Percentiles rank a stretch among this genome's conserved stretches.
Conservation (phyloP, 192 early-diverging fungal species). For the Coemansia sp. region DNA sequence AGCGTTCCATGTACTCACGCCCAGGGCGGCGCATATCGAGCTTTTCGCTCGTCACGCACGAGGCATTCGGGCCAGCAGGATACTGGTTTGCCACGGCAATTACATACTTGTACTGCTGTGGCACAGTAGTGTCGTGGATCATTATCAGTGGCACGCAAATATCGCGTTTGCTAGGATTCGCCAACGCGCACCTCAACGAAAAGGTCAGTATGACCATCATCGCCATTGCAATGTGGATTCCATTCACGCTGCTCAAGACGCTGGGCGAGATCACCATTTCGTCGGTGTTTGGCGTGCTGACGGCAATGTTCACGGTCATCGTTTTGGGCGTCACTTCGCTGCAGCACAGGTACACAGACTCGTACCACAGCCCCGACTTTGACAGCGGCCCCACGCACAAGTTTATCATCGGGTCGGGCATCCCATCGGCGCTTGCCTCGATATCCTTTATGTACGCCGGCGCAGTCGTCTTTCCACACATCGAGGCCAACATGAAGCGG, state of each 20-base stretch:
- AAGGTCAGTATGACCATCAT: conserved; percentile 68
- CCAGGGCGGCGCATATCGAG: conserved; percentile 58
- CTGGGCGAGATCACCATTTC: conserved; percentile 77
- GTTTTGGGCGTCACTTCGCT: conserved; percentile 38
- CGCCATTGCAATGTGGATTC: conserved; percentile 64
- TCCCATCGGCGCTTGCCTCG: conserved; percentile 73
- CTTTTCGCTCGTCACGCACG: conserved; percentile 62
- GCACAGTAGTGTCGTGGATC: conserved; percentile 67
- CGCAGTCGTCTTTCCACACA: conserved; percentile 78
- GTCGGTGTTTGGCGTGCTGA: conserved; percentile 68
- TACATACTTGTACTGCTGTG: conserved; percentile 62
- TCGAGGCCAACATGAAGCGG: conserved; percentile 76
- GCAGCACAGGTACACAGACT: conserved; percentile 39
- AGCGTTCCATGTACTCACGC: conserved; percentile 68
- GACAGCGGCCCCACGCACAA: conserved; percentile 41
- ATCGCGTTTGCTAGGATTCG: conserved; percentile 54
- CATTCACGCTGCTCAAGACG: conserved; percentile 73
- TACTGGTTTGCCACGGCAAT: conserved; percentile 57
- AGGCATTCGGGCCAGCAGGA: conserved; percentile 67
- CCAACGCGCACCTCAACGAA: conserved; percentile 35
- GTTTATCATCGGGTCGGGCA: conserved; percentile 60
- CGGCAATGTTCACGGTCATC: conserved; percentile 63
- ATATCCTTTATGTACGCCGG: conserved; percentile 84
- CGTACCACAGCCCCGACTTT: conserved; percentile 35
- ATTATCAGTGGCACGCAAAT: conserved; percentile 75